Evolutionary conservation across 352 stramenopile genomes (phyloP).

Genomic region (Phytophthora rubi): DNA sequence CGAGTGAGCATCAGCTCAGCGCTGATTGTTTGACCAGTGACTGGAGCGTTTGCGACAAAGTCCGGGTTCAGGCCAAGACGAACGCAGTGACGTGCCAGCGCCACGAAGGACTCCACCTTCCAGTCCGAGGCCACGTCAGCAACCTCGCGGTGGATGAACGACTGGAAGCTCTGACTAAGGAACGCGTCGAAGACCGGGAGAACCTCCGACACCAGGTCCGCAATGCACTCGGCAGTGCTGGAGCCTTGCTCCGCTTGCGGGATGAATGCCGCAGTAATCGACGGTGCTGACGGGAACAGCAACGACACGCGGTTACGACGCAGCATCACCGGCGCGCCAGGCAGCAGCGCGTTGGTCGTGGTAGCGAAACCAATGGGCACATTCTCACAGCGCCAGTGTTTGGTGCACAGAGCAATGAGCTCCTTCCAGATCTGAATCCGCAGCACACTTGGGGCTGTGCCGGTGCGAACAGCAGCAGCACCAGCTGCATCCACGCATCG

Average conservation of each 20-base stretch:
- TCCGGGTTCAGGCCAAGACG: conserved; percentile 46
- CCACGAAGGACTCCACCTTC: conserved; percentile 77
- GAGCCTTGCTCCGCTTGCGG: conserved; percentile 34
- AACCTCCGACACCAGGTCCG: conserved; percentile 58
- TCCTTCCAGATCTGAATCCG: conserved; percentile 71
- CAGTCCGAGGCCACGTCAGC: conserved; percentile 58
- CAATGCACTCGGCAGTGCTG: conserved; percentile 48
- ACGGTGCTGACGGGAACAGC: conserved; percentile 60
- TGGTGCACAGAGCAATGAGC: conserved; percentile 71
- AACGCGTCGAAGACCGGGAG: conserved; percentile 74
- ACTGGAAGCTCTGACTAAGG: conserved; percentile 62
- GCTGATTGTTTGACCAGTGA: conserved; percentile 22
- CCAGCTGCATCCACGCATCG: conserved; percentile 31
- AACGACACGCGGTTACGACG: conserved; percentile 74
- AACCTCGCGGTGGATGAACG: conserved; percentile 68
- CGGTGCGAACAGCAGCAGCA: conserved; percentile 25
- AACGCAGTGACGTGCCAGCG: conserved; percentile 67
- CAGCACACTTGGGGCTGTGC: conserved; percentile 33
- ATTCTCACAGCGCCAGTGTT: conserved; percentile 75
- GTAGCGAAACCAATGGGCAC: conserved; percentile 72
- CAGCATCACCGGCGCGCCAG: conserved; percentile 67
- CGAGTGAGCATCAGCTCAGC: conserved; percentile 61
- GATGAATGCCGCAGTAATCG: conserved; percentile 57
- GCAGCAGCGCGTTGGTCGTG: conserved; percentile 48
- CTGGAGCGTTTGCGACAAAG: conserved; percentile 7